Evolutionary conservation across 2,329 filamentous ascomycete genomes (phyloP), one percentile per base, ranked within the genome.

Genomic region (Piedraia hortae): DNA sequence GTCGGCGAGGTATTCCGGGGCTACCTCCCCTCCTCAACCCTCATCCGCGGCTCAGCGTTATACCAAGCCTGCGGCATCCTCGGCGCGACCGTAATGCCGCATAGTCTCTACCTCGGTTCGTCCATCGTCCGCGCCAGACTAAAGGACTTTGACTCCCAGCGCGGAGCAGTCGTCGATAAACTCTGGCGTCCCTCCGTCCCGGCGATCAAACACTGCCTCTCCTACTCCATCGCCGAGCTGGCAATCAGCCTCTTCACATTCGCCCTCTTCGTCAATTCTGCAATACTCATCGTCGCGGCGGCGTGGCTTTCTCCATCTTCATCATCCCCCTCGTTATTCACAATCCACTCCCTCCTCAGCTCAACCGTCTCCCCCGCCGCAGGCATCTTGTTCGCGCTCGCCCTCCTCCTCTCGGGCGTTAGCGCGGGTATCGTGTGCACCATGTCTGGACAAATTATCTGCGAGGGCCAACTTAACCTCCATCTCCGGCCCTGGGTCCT

Each of bases 391-490:
- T 89, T 89, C 31, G 74, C 74, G 0, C 51, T 88, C 2, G 74
- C 77, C 0, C 50, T 89, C 1, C 56, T 89, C 0, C 59, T 88
- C 1, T 80, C 70, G 0, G 77, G 77, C 5, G 59, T 75, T 7
- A 74, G 67, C 0, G 77, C 77, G 0, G 77, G 77, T 4, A 74
- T 89, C 16, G 69, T 88, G 2, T 88, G 77, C 47, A 89, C 78
- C 1, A 85, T 89, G 33, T 62, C 77, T 0, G 77, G 77, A 0
- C 77, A 89, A 42, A 85, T 89, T 66, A 69, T 89, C 11, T 68
- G 64, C 29, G 77, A 88, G 42, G 77, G 77, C 4, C 73, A 77
- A 28, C 43, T 89, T 19, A 62, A 63, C 20, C 78, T 74, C 71
- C 62, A 48, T 4, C 45, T 80, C 14, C 54, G 55, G 28, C 77